Conservation (phyloP, 306 rosid genomes). For the Quercus berberidifolia region DNA sequence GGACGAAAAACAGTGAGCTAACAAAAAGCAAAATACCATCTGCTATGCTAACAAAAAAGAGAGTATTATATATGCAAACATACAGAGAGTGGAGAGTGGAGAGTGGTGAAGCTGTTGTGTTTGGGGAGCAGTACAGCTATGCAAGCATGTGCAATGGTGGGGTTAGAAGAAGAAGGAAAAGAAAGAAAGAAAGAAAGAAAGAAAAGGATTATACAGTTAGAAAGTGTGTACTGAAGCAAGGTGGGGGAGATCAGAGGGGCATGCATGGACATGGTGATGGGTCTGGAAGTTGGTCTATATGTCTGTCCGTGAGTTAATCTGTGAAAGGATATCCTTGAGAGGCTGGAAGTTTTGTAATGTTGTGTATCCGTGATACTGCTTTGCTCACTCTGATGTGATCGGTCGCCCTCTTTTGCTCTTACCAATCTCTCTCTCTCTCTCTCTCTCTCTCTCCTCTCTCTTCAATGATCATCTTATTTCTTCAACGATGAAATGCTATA, state of each 20-base stretch:
- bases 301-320: neutral
- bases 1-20: neutral
- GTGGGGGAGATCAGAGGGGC: neutral
- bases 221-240: neutral
- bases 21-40: neutral
- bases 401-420: neutral
- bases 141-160: constrained; percentile 30
- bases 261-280: neutral
- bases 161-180: constrained; percentile 2
- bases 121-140: constrained; percentile 1
- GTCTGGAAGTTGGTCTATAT: neutral
- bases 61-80: neutral
- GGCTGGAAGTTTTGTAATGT: constrained; percentile 28
- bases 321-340: constrained; percentile 3
- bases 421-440: neutral
- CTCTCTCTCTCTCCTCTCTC: neutral
- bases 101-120: too few relatives aligned
- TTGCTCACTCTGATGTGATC: constrained; percentile 37
- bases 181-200: neutral
- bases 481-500: too few relatives aligned
- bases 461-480: neutral
- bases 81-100: neutral
- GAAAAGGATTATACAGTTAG: neutral
- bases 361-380: constrained; percentile 57
- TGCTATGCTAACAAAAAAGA: neutral